Evolutionary conservation across 805 yeast species (phyloP).

Genomic region (Priceomyces haplophilus): DNA sequence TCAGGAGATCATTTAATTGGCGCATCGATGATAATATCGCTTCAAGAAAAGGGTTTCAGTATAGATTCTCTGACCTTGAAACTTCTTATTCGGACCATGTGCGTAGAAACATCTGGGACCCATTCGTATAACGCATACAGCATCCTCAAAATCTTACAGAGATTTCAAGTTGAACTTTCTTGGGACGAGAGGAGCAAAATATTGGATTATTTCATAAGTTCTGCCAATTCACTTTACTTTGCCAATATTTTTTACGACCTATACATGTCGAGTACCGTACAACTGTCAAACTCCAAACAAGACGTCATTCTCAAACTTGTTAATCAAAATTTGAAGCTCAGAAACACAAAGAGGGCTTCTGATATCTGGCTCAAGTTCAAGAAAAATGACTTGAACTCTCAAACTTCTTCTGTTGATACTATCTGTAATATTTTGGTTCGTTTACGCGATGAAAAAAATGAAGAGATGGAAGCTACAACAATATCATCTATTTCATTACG

Average conservation of each 20-base stretch:
- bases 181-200: neutral
- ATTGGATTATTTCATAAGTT: constrained; percentile 5
- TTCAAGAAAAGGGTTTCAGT: constrained; percentile 5
- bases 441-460: neutral
- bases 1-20: constrained; percentile 25
- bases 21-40: constrained; percentile 14
- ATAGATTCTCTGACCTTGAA: constrained; percentile 4
- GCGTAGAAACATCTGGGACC: constrained; percentile 8
- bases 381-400: neutral
- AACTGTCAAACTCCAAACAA: neutral
- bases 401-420: neutral
- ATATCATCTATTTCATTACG: neutral
- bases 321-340: constrained; percentile 11
- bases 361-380: constrained; percentile 15
- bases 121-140: constrained; percentile 11
- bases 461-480: neutral
- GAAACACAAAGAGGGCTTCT: constrained; percentile 13
- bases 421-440: neutral
- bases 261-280: neutral
- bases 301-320: constrained; percentile 7
- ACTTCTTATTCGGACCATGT: constrained; percentile 11
- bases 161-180: constrained; percentile 1
- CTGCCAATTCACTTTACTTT: constrained; percentile 17
- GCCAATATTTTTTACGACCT: constrained; percentile 16
- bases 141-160: constrained; percentile 9